A percentile compares a stretch with the other conserved stretches of the same genome.
Evolutionary conservation across 106 monocot species (phyloP).

Genomic region (Chionographis japonica): DNA sequence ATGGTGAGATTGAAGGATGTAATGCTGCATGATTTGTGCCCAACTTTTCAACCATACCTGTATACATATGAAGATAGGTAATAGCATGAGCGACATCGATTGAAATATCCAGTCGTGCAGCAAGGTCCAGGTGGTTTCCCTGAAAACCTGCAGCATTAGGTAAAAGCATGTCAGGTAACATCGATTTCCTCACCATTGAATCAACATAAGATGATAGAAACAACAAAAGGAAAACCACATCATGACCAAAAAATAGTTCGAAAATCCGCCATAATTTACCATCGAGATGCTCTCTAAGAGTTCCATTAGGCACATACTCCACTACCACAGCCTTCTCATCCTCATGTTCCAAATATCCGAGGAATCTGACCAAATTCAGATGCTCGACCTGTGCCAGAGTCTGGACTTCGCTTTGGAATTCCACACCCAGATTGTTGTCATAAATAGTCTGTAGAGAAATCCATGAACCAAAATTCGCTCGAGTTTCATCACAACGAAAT

Average conservation of each 20-base stretch:
- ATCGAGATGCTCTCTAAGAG: constrained; percentile 64
- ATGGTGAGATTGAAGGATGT: too few relatives aligned
- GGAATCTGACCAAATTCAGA: constrained; percentile 49
- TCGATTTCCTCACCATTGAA: too few relatives aligned
- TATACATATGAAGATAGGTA: constrained; percentile 60
- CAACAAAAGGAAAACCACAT: too few relatives aligned
- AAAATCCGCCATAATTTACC: constrained; percentile 14
- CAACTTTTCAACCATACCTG: constrained; percentile 19
- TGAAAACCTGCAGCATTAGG: constrained; percentile 13
- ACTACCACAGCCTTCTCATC: constrained; percentile 51
- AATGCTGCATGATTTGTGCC: too few relatives aligned
- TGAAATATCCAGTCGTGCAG: constrained; percentile 39
- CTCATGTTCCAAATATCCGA: constrained; percentile 45
- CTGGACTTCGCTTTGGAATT: constrained; percentile 53
- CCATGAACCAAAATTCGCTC: not conserved
- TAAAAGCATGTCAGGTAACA: not conserved
- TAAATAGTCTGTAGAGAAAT: constrained; percentile 22
- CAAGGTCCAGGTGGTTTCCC: constrained; percentile 31
- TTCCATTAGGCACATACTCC: constrained; percentile 65
- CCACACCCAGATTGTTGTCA: constrained; percentile 27
- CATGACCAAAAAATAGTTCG: too few relatives aligned
- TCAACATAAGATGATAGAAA: too few relatives aligned
- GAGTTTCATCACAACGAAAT: not conserved
- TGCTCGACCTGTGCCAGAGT: constrained; percentile 53
- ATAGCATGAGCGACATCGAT: constrained; percentile 62